Conservation (phyloP, 192 early-diverging fungal genomes). For the Diversispora epigaea region DNA sequence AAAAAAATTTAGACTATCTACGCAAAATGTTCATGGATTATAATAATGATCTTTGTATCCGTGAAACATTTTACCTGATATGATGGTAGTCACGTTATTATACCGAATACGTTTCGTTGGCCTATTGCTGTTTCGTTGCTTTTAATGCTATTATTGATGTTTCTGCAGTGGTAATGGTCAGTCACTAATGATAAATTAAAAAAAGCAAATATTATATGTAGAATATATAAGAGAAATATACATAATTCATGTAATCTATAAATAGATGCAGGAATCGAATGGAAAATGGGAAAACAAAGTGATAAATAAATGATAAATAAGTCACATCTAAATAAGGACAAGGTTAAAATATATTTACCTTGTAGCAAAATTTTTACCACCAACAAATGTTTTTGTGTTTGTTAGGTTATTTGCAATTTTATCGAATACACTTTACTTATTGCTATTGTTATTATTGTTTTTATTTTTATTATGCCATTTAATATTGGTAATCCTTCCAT, state of each 20-base stretch:
- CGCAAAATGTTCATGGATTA: too few relatives aligned
- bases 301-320: background rate
- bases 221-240: background rate
- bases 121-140: too few relatives aligned
- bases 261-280: too few relatives aligned
- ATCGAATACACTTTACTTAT: background rate
- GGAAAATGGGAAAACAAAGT: too few relatives aligned
- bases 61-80: too few relatives aligned
- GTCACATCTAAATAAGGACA: background rate
- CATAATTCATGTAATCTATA: too few relatives aligned
- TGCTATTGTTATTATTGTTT: too few relatives aligned
- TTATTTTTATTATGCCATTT: background rate
- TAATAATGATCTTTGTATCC: too few relatives aligned
- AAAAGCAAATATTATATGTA: background rate
- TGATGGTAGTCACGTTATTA: too few relatives aligned
- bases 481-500: background rate
- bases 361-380: conserved; percentile 80
- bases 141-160: too few relatives aligned
- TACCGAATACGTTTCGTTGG: too few relatives aligned
- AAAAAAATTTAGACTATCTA: too few relatives aligned
- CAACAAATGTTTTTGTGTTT: conserved; percentile 75
- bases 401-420: conserved; percentile 23
- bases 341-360: conserved; percentile 45
- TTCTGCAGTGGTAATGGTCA: conserved; percentile 18
- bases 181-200: conserved; percentile 48